Evolutionary conservation across 176 grass and related monocot genomes (phyloP).

Genomic region (Oryza brachyantha): DNA sequence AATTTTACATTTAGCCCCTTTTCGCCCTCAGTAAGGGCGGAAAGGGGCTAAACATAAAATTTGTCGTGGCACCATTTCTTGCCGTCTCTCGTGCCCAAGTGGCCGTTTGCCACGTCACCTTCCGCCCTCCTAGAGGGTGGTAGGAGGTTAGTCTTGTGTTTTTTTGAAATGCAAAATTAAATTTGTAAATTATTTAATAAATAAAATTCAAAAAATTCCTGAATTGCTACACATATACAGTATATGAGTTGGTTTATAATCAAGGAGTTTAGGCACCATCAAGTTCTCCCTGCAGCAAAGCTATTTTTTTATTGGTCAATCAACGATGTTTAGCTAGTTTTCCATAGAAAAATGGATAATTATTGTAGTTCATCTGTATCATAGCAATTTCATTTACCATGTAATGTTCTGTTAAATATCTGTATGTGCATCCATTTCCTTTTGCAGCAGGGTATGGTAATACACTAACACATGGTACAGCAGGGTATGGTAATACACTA

Average conservation of each 20-base stretch:
- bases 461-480: not conserved
- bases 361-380: slow-evolving; percentile 4
- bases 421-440: not conserved
- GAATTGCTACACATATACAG: not conserved
- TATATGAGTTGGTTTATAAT: not conserved
- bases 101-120: too few species aligned
- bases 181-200: too few species aligned
- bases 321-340: not conserved
- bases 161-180: too few species aligned
- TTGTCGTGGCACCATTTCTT: too few species aligned
- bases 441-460: not conserved
- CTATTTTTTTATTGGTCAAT: not conserved
- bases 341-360: not conserved
- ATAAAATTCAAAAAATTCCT: too few species aligned
- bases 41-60: too few species aligned
- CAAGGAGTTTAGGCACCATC: not conserved
- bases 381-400: slow-evolving; percentile 6
- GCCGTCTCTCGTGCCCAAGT: too few species aligned
- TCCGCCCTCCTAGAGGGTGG: too few species aligned
- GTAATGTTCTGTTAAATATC: not conserved
- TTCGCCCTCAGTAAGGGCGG: too few species aligned
- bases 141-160: too few species aligned
- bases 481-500: not conserved
- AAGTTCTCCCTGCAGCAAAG: not conserved
- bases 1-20: too few species aligned